Base-by-base conservation (phyloP, 768 basidiomycete species). In the Lentinula detonsa region DNA sequence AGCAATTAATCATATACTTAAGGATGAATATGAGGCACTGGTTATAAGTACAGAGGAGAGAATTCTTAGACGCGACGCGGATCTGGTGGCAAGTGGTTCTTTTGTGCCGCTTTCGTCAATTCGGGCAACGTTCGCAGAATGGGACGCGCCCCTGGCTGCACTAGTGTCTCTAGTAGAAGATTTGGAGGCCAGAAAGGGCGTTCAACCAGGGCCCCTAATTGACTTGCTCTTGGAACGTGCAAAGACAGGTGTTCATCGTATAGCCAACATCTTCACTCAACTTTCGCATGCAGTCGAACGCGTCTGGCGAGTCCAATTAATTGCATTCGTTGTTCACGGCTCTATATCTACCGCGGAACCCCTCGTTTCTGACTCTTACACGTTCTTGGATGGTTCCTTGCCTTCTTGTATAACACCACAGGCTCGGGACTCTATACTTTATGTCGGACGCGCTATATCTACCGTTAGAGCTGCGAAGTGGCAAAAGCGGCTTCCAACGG, bases 101-200 rank as follows among this genome's bases (percentile, higher is more conserved):
- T 94, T 90, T 69, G 93, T 97, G 4, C 93, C 94, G 3, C 76
- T 97, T 35, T 91, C 94, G 0, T 87, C 87, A 5, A 74, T 97
- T 62, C 85, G 90, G 57, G 91, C 95, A 10, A 84, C 82, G 16
- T 95, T 96, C 71, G 83, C 55, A 34, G 62, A 57, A 71, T 97
- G 95, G 95, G 91, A 93, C 65, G 87, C 90, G 7, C 93, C 93
- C 13, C 76, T 97, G 52, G 85, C 85, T 39, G 84, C 90, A 4
- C 79, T 97, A 33, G 78, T 81, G 52, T 75, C 81, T 7, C 73
- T 95, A 49, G 75, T 92, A 59, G 78, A 85, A 9, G 81, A 85
- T 45, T 73, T 95, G 43, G 79, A 87, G 64, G 71, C 79, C 2
- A 72, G 81, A 62, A 70, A 78, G 67, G 76, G 69, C 70, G 90